Base-by-base conservation (phyloP, 306 rosid genomes). In the Sindora glabra region DNA sequence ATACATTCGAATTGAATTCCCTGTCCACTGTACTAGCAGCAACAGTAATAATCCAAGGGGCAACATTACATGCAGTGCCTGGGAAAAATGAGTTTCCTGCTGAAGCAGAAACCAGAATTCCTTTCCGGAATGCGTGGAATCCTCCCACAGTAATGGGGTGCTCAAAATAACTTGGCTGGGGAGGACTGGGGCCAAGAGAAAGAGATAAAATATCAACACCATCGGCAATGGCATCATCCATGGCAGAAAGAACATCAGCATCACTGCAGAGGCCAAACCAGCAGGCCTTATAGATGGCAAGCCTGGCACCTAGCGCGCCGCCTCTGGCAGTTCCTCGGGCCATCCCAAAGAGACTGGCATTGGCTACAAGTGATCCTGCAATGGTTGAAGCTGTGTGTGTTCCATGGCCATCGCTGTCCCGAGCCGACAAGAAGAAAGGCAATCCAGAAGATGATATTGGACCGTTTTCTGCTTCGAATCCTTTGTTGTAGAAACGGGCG, bases 31-130 rank as follows among this genome's bases (percentile, higher is more conserved):
- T 45, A 80, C 90, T 81, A 23, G 95, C 88, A 69, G 95, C 95
- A 54, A 81, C 86, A 41, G 90, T 86, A 66, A 86, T 80, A 68
- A 83, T 83, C 90, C 90, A 83, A 32, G 95, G 88, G 72, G 90
- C 90, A 68, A 83, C 84, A 44, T 83, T 86, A 75, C 67, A 25
- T 9, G 95, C 95, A 27, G 95, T 81, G 1, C 80, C 4, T 5
- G 86, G 87, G 30, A 83, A 71, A 76, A 69, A 40, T 7, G 88
- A 83, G 77, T 86, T 83, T 59, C 90, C 84, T 2, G 87, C 88
- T 0, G 84, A 76, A 74, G 95, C 90, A 68, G 95, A 86, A 68
- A 81, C 84, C 22, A 86, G 76, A 74, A 81, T 55, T 12, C 84
- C 87, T n/a, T 55, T 83, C 27, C 54, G 77, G 64, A 86, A 83